phyloP scores from a whole-genome alignment of 345 rosid genomes.

The Punica granatum region DNA sequence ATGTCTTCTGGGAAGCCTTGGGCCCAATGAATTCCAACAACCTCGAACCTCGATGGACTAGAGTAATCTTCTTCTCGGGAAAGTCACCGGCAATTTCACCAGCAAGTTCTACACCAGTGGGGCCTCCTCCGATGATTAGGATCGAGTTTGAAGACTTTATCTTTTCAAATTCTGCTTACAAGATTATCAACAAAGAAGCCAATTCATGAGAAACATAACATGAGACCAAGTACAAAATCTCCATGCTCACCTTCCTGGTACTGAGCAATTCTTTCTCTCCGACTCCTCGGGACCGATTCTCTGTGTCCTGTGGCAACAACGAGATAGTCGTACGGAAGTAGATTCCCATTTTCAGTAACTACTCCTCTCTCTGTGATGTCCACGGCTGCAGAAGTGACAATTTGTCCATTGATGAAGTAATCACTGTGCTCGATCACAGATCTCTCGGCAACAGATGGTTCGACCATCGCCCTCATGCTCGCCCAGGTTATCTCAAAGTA shows the following conservation, averaged over 20 bases:
- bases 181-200: neutral
- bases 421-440: slow-evolving; percentile 59
- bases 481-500: slow-evolving; percentile 90
- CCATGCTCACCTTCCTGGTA: slow-evolving; percentile 42
- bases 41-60: slow-evolving; percentile 76
- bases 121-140: slow-evolving; percentile 91
- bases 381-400: slow-evolving; percentile 51
- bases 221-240: neutral
- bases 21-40: slow-evolving; percentile 69
- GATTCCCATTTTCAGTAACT: slow-evolving; percentile 36
- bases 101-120: slow-evolving; percentile 88
- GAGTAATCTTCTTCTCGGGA: slow-evolving; percentile 64
- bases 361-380: slow-evolving; percentile 56
- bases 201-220: neutral
- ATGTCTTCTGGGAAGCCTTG: slow-evolving; percentile 58
- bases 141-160: slow-evolving; percentile 61
- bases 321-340: slow-evolving; percentile 57
- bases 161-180: slow-evolving; percentile 55
- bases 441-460: slow-evolving; percentile 68
- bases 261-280: slow-evolving; percentile 45
- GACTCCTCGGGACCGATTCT: slow-evolving; percentile 44
- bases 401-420: slow-evolving; percentile 50
- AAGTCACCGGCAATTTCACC: slow-evolving; percentile 81
- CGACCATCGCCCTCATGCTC: slow-evolving; percentile 70
- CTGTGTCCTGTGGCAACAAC: slow-evolving; percentile 76